Evolutionary conservation across 371 early-diverging fungal species (phyloP), one percentile per base, ranked within the genome.

Genomic region (Mycotypha africana): DNA sequence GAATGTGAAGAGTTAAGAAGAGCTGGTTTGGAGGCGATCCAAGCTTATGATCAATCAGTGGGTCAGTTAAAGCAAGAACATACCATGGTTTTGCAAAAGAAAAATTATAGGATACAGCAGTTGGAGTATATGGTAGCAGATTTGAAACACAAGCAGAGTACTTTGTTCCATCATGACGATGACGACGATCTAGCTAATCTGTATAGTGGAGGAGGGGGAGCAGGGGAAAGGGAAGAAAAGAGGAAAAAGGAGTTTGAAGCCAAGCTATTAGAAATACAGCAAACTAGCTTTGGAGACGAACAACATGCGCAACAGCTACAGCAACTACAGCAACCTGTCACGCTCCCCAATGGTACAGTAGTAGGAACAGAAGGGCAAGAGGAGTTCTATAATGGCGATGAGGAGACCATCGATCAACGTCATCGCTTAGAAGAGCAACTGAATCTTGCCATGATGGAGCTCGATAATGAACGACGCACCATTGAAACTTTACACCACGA

Each of bases 371-470:
- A n/a, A n/a, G n/a, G n/a, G n/a, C 20, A 0, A 39, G 17, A 6
- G 38, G 50, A 24, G 16, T n/a, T n/a, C n/a, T n/a, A n/a, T n/a
- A n/a, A n/a, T n/a, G n/a, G n/a, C n/a, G n/a, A n/a, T n/a, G n/a
- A n/a, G n/a, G n/a, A n/a, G n/a, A n/a, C n/a, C n/a, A n/a, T n/a
- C n/a, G 58, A 69, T 38, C 70, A 65, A 25, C 48, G 65, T n/a
- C 65, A 53, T 12, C 61, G 71, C 8, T 25, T 70, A 2, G 67
- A 70, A 32, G 62, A 70, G 24, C 71, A 70, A 22, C 43, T 70
- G 0, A 67, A 70, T 19, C 23, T 67, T 4, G 56, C 67, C 16
- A 66, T 57, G 37, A 39, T 39, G 1, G 71, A 63, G 35, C 36
- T 70, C 1, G 71, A 66, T 21, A 45, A 53, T 11, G 62, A 64